Evolutionary conservation across 2,329 filamentous ascomycete species (phyloP).

Genomic region (Parascedosporium putredinis): DNA sequence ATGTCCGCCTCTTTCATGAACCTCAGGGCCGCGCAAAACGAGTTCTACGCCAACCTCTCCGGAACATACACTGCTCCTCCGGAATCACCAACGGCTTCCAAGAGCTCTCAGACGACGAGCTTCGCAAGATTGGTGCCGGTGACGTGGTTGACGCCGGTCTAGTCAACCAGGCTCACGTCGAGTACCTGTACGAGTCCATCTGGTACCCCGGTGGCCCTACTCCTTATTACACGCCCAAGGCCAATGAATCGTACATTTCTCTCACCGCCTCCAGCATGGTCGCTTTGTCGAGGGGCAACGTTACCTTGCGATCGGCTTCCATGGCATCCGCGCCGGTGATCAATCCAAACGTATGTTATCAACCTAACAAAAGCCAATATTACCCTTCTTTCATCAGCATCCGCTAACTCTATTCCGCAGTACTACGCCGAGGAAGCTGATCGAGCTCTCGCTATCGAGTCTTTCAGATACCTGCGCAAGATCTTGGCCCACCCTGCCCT

Average conservation of each 20-base stretch:
- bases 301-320: slow-evolving; percentile 13
- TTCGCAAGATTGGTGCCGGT: slow-evolving; percentile 14
- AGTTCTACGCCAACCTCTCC: slow-evolving; percentile 15
- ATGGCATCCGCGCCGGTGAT: slow-evolving; percentile 15
- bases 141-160: slow-evolving; percentile 13
- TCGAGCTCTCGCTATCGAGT: slow-evolving; percentile 20
- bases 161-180: slow-evolving; percentile 17
- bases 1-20: slow-evolving; percentile 13
- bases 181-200: slow-evolving; percentile 18
- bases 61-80: slow-evolving; percentile 16
- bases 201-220: slow-evolving; percentile 19
- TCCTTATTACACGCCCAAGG: slow-evolving; percentile 16
- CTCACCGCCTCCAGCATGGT: slow-evolving; percentile 17
- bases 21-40: slow-evolving; percentile 14
- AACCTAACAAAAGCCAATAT: too few relatives aligned
- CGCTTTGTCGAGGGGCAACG: slow-evolving; percentile 15
- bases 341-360: slow-evolving; percentile 17
- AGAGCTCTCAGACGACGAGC: slow-evolving; percentile 13
- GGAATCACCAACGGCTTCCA: slow-evolving; percentile 18
- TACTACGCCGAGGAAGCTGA: slow-evolving; percentile 19
- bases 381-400: too few relatives aligned
- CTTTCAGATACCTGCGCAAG: slow-evolving; percentile 21
- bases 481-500: slow-evolving; percentile 18
- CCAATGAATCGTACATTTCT: slow-evolving; percentile 18
- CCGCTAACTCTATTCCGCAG: slow-evolving; percentile 5